phyloP scores from a whole-genome alignment of 2,329 filamentous ascomycete species.

The Fusarium burgessii region DNA sequence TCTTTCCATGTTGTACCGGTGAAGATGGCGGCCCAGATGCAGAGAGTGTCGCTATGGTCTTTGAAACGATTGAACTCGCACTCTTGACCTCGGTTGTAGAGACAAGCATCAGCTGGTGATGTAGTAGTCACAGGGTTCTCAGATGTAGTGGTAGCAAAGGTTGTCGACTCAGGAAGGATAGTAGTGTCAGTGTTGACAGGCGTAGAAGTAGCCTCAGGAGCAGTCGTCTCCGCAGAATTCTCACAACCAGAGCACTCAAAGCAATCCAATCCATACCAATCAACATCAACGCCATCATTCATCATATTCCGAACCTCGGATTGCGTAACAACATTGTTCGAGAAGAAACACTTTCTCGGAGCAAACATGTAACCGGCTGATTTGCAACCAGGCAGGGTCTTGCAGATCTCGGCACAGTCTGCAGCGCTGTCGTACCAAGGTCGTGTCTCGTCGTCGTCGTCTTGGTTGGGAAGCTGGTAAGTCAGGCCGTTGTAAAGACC shows the following conservation, averaged over 20 bases:
- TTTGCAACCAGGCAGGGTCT: neutral
- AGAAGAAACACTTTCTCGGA: neutral
- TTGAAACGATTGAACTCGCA: constrained; percentile 21
- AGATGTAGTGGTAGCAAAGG: neutral
- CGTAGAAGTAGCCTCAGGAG: neutral
- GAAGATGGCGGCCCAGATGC: constrained; percentile 1
- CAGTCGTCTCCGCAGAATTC: neutral
- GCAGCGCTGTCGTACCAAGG: neutral
- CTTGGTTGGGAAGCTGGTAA: neutral
- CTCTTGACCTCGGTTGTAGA: constrained; percentile 5
- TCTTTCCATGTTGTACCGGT: constrained; percentile 6
- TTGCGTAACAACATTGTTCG: neutral
- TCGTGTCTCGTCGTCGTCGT: neutral
- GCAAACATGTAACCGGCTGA: neutral
- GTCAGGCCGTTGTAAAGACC: neutral
- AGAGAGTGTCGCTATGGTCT: constrained; percentile 7
- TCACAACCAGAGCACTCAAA: neutral
- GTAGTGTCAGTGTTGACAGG: neutral
- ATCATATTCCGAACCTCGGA: neutral
- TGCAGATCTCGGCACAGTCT: neutral
- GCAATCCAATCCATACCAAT: constrained; percentile 4
- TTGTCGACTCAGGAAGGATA: neutral
- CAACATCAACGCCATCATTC: neutral
- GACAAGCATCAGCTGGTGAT: neutral
- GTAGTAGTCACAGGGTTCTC: neutral